phyloP scores from a whole-genome alignment of 1,139 yeast genomes.

The Geotrichum citri-aurantii region DNA sequence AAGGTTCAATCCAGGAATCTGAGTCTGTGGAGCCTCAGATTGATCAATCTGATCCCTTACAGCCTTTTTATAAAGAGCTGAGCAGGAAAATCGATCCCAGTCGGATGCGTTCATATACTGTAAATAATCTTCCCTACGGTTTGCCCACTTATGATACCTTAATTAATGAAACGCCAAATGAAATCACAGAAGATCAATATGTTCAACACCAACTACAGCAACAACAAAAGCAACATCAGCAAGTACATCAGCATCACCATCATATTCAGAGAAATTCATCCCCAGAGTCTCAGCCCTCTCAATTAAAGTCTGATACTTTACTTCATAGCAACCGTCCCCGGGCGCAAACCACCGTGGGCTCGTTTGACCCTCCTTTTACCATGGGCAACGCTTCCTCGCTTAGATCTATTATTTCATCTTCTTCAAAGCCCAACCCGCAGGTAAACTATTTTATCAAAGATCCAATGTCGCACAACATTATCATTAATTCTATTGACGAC shows the following conservation, averaged over 20 bases:
- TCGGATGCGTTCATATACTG: conserved; percentile 39
- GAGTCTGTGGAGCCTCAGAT: conserved; percentile 16
- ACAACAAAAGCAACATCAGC: conserved; percentile 19
- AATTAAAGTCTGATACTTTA: conserved; percentile 14
- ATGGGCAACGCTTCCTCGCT: conserved; percentile 13
- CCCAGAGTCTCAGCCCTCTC: conserved; percentile 13
- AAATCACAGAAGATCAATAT: conserved; percentile 17
- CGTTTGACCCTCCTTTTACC: conserved; percentile 20
- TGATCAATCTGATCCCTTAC: conserved; percentile 30
- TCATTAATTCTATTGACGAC: conserved; percentile 47
- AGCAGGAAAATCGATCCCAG: conserved; percentile 34
- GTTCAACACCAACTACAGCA: conserved; percentile 22
- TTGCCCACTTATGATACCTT: conserved; percentile 22
- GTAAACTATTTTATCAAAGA: conserved; percentile 11
- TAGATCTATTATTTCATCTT: conserved; percentile 1
- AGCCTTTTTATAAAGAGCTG: conserved; percentile 34
- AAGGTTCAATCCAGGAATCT: conserved; percentile 19
- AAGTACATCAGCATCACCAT: conserved; percentile 2
- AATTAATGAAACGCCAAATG: conserved; percentile 9
- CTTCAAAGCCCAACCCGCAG: conserved; percentile 1
- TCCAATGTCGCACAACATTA: conserved; percentile 17
- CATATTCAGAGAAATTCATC: neutral
- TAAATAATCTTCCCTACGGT: conserved; percentile 31
- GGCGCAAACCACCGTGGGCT: conserved; percentile 26
- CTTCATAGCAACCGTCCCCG: conserved; percentile 21